Percentiles rank a stretch among this genome's conserved stretches.
These are phyloP conservation scores for Ascosphaera apis DNA, from an alignment of 2,329 filamentous ascomycete species.

Conservation along the genomic window DNA sequence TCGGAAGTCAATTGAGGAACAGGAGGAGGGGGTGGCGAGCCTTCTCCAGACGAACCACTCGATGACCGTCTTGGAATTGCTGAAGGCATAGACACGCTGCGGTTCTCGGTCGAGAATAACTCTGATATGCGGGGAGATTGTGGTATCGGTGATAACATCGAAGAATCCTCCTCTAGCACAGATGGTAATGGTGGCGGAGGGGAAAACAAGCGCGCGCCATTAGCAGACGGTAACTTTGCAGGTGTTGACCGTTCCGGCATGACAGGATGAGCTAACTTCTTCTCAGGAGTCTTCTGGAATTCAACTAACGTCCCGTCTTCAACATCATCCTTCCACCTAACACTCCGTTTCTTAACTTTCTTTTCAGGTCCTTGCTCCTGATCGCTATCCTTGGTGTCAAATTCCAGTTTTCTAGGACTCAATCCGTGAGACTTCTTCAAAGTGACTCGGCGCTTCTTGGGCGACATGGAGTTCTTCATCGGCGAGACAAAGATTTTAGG, in stretches of 20 bases:
- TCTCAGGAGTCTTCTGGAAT: constrained; percentile 74
- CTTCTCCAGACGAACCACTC: too few species aligned
- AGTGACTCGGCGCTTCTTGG: constrained; percentile 48
- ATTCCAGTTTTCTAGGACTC: constrained; percentile 43
- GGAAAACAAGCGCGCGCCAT: too few species aligned
- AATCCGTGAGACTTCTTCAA: constrained; percentile 53
- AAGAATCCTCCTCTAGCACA: too few species aligned
- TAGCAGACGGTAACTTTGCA: too few species aligned
- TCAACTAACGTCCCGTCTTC: constrained; percentile 70
- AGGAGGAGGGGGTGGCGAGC: too few species aligned
- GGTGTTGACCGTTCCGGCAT: too few species aligned
- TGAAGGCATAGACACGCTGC: too few species aligned
- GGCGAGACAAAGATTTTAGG: constrained; percentile 11
- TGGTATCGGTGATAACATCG: too few species aligned
- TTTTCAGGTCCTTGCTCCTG: constrained; percentile 14
- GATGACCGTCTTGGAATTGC: too few species aligned
- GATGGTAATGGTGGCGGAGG: too few species aligned
- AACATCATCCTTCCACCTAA: constrained; percentile 82
- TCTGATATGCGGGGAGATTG: too few species aligned
- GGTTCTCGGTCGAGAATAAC: too few species aligned
- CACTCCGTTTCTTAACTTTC: constrained; percentile 41
- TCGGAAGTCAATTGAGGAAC: neutral
- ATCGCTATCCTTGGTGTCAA: constrained; percentile 29
- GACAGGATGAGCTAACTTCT: constrained; percentile 10
- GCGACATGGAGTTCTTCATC: constrained; percentile 54